These are phyloP conservation scores for Halenospora varia DNA, from an alignment of 495 filamentous ascomycete species.

Conservation along the genomic window DNA sequence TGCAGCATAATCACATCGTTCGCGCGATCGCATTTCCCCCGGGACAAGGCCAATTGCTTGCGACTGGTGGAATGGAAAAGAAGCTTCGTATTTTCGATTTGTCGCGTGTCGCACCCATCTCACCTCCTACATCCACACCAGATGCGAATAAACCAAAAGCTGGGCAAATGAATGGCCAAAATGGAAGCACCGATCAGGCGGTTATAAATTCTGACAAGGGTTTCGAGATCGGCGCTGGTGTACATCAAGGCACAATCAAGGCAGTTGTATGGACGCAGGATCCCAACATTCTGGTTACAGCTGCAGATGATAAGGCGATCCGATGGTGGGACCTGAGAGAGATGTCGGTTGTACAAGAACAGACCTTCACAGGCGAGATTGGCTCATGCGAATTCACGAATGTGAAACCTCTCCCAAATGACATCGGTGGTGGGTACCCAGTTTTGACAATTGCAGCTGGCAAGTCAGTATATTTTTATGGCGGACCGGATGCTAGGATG, in stretches of 20 bases:
- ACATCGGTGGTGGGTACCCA: slow-evolving; percentile 50
- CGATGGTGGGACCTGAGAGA: slow-evolving; percentile 92
- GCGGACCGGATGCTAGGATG: slow-evolving; percentile 61
- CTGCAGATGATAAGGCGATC: slow-evolving; percentile 82
- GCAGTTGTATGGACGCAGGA: slow-evolving; percentile 89
- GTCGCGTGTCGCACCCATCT: slow-evolving; percentile 33
- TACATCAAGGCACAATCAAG: slow-evolving; percentile 86
- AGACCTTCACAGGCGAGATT: slow-evolving; percentile 73
- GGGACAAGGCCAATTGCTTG: slow-evolving; percentile 70
- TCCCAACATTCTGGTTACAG: slow-evolving; percentile 82
- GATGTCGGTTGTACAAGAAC: slow-evolving; percentile 64
- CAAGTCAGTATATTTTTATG: slow-evolving; percentile 90
- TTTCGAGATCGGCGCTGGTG: slow-evolving; percentile 81
- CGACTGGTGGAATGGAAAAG: slow-evolving; percentile 93
- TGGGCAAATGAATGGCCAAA: slow-evolving; percentile 8
- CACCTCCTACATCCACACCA: slow-evolving; percentile 2
- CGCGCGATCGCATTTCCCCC: slow-evolving; percentile 87
- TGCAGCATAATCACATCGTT: slow-evolving; percentile 91
- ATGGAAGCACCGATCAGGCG: slow-evolving; percentile 19
- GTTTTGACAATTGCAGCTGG: slow-evolving; percentile 71
- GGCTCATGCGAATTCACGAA: slow-evolving; percentile 85
- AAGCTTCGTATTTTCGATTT: slow-evolving; percentile 94
- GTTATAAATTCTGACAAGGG: slow-evolving; percentile 46
- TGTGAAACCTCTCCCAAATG: slow-evolving; percentile 33
- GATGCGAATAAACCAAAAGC: not conserved